Base-by-base conservation (phyloP, 352 stramenopile species). In the Globisporangium cystogenes region DNA sequence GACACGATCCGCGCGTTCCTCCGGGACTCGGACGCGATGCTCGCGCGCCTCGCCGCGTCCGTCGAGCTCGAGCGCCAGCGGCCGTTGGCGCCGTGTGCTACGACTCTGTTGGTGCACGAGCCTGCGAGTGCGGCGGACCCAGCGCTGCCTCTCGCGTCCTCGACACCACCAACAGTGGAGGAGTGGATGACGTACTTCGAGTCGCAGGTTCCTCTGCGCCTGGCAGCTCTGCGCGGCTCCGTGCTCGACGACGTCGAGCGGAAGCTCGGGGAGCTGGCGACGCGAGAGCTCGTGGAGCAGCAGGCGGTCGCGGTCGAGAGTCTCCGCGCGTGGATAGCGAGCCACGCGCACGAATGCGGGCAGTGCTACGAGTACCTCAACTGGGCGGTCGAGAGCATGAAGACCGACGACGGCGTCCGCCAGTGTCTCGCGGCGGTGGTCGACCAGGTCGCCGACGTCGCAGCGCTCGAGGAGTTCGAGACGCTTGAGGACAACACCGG, bases 351-450 rank as follows among this genome's bases (percentile, higher is more conserved):
- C 16, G 76, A 85, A 36, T 87, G 76, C 39, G 57, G 74, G 0
- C 55, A 71, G 36, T 77, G 72, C 50, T 82, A 81, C 46, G 72
- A 77, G 51, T 87, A 80, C 45, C 41, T 85, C 36, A 67, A 64
- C 45, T 80, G 60, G 65, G 65, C 65, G 3, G 42, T 84, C 7
- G 65, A 82, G 50, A 48, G 68, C 29, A 40, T 45, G 20, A 51
- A 57, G 33, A 50, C 48, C 14, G 70, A 83, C 29, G 48, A 53
- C 51, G 57, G 27, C 39, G 71, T 76, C 29, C 43, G 36, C 7
- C 62, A 55, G 12, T 70, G 60, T 8, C 35, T 82, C 43, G 36
- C 59, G 8, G 53, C 56, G 7, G 40, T 67, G 5, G 57, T 78
- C 27, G 59, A 78, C 36, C 61, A 62, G 7, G 51, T 82, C 21